Evolutionary conservation across 2,329 filamentous ascomycete species (phyloP).

Genomic region (Colletotrichum spaethianum): DNA sequence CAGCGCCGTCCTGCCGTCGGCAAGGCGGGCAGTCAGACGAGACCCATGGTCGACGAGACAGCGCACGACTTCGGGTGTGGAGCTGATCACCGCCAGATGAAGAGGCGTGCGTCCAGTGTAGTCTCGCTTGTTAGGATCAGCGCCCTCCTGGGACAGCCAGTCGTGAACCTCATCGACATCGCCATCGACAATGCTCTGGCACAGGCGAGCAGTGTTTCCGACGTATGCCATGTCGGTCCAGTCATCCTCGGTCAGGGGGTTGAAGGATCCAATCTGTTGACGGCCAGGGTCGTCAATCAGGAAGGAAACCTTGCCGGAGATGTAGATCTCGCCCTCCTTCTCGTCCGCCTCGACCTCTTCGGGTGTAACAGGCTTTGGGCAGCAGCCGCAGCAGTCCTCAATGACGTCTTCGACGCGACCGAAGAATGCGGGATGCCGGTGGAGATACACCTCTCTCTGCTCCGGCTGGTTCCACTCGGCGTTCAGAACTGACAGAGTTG

Average conservation of each 20-base stretch:
- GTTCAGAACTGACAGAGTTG: slow-evolving; percentile 70
- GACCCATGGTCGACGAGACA: slow-evolving; percentile 80
- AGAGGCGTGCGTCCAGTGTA: slow-evolving; percentile 85
- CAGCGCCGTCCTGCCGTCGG: slow-evolving; percentile 86
- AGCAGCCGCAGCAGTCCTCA: slow-evolving; percentile 85
- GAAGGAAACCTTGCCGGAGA: slow-evolving; percentile 81
- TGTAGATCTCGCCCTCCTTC: slow-evolving; percentile 81
- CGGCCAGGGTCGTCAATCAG: slow-evolving; percentile 86
- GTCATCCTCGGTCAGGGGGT: slow-evolving; percentile 84
- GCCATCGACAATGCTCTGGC: slow-evolving; percentile 83
- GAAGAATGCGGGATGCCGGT: slow-evolving; percentile 90
- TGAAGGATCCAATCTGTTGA: slow-evolving; percentile 80
- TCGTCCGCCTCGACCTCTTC: slow-evolving; percentile 81
- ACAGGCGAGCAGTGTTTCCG: slow-evolving; percentile 82
- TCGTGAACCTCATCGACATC: slow-evolving; percentile 79
- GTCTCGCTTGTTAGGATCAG: slow-evolving; percentile 81
- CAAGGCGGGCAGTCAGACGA: slow-evolving; percentile 80
- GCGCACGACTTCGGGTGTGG: slow-evolving; percentile 78
- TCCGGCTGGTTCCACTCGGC: slow-evolving; percentile 88
- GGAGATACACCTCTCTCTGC: slow-evolving; percentile 82
- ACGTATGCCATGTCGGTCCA: slow-evolving; percentile 95
- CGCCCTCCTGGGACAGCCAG: slow-evolving; percentile 77
- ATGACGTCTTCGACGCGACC: slow-evolving; percentile 82
- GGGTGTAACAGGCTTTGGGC: slow-evolving; percentile 76
- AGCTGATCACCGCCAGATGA: slow-evolving; percentile 80